These are phyloP conservation scores for Aphanomyces astaci DNA, from an alignment of 352 stramenopile genomes.

Conservation along the genomic window DNA sequence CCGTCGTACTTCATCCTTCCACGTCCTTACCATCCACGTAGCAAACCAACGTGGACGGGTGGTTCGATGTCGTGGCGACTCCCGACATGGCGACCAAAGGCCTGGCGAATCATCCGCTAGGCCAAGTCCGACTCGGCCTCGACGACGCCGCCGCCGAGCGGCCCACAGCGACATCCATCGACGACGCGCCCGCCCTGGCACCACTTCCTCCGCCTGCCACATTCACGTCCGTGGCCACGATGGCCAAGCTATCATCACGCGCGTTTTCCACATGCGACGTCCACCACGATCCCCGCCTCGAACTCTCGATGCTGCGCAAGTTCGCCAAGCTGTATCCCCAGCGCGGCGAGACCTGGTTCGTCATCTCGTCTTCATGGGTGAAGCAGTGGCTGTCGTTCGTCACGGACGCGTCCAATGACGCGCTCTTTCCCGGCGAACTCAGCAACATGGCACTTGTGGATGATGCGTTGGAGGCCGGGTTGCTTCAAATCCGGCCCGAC, in stretches of 20 bases:
- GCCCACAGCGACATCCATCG: conserved; percentile 11
- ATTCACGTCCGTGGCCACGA: neutral
- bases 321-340: conserved; percentile 14
- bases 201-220: neutral
- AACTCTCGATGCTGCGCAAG: conserved; percentile 7
- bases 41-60: neutral
- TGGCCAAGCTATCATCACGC: neutral
- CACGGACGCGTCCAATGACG: neutral
- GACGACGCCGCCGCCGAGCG: neutral
- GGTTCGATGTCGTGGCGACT: conserved; percentile 14
- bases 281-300: conserved; percentile 3
- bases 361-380: conserved; percentile 13
- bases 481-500: conserved; percentile 7
- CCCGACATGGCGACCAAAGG: conserved; percentile 17
- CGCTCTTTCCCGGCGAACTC: conserved; percentile 1
- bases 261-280: neutral
- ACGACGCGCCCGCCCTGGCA: neutral
- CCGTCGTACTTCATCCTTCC: neutral
- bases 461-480: neutral
- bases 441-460: conserved; percentile 19
- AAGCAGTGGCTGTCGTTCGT: conserved; percentile 17
- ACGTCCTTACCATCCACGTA: neutral
- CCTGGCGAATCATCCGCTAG: conserved; percentile 13
- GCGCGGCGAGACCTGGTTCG: conserved; percentile 19
- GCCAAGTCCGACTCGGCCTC: neutral